Evolutionary conservation across 2,329 filamentous ascomycete genomes (phyloP).

Genomic region (Trichophyton benhamiae): DNA sequence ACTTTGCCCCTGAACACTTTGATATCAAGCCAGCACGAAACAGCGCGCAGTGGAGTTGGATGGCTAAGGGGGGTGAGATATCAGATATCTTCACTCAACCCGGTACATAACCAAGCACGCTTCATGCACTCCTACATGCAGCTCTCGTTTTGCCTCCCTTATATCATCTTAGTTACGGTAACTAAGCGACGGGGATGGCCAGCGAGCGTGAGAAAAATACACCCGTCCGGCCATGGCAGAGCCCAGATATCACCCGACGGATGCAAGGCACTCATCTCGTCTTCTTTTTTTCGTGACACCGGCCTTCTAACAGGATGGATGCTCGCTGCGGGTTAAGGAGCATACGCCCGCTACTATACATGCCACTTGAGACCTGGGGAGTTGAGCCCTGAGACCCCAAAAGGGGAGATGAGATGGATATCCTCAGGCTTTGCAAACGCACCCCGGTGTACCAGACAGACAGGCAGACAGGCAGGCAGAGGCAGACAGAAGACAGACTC

Average conservation of each 20-base stretch:
- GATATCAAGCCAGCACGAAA: not conserved
- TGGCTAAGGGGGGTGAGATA: not conserved
- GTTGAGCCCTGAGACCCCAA: not conserved
- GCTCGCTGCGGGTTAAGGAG: not conserved
- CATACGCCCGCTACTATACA: not conserved
- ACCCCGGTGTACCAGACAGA: not conserved
- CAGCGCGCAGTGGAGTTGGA: not conserved
- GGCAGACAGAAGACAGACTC: no score
- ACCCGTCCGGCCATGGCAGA: not conserved
- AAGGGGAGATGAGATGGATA: not conserved
- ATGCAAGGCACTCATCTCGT: constrained; percentile 2
- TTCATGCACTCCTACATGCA: not conserved
- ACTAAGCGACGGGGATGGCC: not conserved
- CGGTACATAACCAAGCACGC: not conserved
- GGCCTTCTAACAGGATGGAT: not conserved
- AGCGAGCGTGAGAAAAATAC: not conserved
- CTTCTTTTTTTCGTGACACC: not conserved
- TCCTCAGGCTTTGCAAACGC: not conserved
- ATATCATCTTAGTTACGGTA: not conserved
- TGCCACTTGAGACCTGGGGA: not conserved
- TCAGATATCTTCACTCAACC: not conserved
- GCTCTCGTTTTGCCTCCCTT: not conserved
- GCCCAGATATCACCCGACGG: not conserved
- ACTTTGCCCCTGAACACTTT: no score
- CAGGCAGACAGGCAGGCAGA: no score